Percentiles rank a stretch among this genome's conserved stretches.
Evolutionary conservation across 2,329 filamentous ascomycete species (phyloP).

Genomic region (Talaromyces albobiverticillius): DNA sequence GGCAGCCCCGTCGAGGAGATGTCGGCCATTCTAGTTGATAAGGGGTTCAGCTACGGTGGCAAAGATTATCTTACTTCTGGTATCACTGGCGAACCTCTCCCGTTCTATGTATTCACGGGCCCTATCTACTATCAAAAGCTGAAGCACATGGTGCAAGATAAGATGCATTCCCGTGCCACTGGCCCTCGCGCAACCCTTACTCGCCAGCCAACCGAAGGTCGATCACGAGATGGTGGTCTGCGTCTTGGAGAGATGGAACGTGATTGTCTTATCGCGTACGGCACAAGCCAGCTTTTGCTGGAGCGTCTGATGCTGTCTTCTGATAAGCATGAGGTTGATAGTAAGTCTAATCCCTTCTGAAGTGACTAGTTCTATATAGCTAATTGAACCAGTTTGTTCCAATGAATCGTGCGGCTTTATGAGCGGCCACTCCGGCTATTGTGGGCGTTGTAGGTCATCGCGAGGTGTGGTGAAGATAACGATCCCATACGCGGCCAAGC

Average conservation of each 20-base stretch:
- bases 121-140: conserved; percentile 99
- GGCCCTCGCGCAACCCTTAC: conserved; percentile 91
- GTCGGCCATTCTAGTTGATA: conserved; percentile 75
- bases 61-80: conserved; percentile 96
- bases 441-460: conserved; percentile 85
- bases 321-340: conserved; percentile 85
- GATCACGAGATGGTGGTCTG: conserved; percentile 86
- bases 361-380: no score
- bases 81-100: conserved; percentile 88
- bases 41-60: conserved; percentile 94
- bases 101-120: conserved; percentile 96
- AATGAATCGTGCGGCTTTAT: conserved; percentile 94
- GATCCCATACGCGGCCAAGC: conserved; percentile 95
- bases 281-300: conserved; percentile 84
- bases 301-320: conserved; percentile 94
- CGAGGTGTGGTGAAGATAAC: conserved; percentile 86
- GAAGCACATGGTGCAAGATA: conserved; percentile 99
- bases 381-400: no score
- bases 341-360: no score
- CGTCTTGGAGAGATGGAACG: conserved; percentile 98
- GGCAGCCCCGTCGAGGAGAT: conserved; percentile 85
- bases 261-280: conserved; percentile 96
- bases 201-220: conserved; percentile 91
- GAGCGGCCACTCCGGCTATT: conserved; percentile 93
- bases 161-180: conserved; percentile 94